Percentiles rank a stretch among this genome's conserved stretches.
Evolutionary conservation across 106 monocot species (phyloP).

Genomic region (Dendrobium chrysotoxum): DNA sequence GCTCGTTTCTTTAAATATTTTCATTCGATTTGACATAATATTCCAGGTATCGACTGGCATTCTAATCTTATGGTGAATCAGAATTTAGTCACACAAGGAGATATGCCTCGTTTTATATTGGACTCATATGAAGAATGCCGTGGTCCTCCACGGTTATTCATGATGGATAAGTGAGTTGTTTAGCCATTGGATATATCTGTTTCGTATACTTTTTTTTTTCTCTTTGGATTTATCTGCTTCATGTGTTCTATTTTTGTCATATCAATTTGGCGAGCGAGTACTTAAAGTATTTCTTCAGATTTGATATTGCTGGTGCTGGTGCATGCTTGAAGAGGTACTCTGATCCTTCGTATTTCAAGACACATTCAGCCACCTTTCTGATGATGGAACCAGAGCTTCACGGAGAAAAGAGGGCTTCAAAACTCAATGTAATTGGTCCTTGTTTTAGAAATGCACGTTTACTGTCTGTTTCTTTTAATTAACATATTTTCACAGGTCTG

Average conservation of each 20-base stretch:
- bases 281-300: conserved; percentile 44
- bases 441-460: neutral
- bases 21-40: neutral
- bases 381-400: conserved; percentile 36
- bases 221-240: neutral
- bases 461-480: neutral
- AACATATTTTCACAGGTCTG: neutral
- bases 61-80: conserved; percentile 61
- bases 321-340: conserved; percentile 96
- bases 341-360: conserved; percentile 93
- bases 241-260: neutral
- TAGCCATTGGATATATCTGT: neutral
- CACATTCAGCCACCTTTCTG: conserved; percentile 34
- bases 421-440: conserved; percentile 48
- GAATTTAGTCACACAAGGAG: conserved; percentile 75
- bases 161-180: conserved; percentile 69
- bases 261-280: neutral
- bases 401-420: conserved; percentile 60
- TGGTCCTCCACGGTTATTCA: conserved; percentile 84
- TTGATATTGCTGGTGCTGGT: conserved; percentile 95
- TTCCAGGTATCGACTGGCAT: conserved; percentile 77
- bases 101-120: conserved; percentile 94
- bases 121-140: conserved; percentile 94
- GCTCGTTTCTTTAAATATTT: neutral
- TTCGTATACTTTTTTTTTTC: neutral